A percentile compares a stretch with the other conserved stretches of the same genome.
These are phyloP conservation scores for Oryza punctata DNA, from an alignment of 176 grass and related monocot species.

Conservation along the genomic window DNA sequence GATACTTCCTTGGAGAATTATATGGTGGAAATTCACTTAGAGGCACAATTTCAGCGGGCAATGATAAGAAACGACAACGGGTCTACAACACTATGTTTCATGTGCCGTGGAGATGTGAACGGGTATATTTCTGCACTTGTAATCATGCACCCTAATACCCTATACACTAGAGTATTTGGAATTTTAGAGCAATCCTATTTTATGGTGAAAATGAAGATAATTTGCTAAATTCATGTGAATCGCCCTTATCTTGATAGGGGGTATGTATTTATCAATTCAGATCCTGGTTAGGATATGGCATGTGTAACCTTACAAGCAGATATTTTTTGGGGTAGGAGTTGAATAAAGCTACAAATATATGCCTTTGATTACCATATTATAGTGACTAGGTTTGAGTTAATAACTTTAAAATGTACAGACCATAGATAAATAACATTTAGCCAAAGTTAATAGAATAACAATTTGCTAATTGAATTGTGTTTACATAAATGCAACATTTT, in stretches of 20 bases:
- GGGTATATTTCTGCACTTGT: conserved; percentile 60
- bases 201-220: not conserved
- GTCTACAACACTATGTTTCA: conserved; percentile 99
- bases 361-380: not conserved
- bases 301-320: not conserved
- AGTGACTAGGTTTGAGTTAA: not conserved
- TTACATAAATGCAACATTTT: not conserved
- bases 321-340: not conserved
- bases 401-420: conserved; percentile 7
- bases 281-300: conserved; percentile 7
- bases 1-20: conserved; percentile 90
- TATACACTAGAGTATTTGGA: conserved; percentile 1
- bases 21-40: conserved; percentile 89
- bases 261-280: conserved; percentile 8
- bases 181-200: conserved; percentile 2
- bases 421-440: not conserved
- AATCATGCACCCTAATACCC: not conserved
- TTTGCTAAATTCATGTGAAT: conserved; percentile 20
- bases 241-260: too few relatives aligned
- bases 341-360: not conserved
- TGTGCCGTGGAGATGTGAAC: conserved; percentile 99
- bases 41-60: conserved; percentile 93
- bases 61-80: conserved; percentile 93
- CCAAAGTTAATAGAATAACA: not conserved
- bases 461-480: not conserved